Evolutionary conservation across 2,329 filamentous ascomycete genomes (phyloP), one percentile per base, ranked within the genome.

Genomic region (Lasiodiplodia citricola): DNA sequence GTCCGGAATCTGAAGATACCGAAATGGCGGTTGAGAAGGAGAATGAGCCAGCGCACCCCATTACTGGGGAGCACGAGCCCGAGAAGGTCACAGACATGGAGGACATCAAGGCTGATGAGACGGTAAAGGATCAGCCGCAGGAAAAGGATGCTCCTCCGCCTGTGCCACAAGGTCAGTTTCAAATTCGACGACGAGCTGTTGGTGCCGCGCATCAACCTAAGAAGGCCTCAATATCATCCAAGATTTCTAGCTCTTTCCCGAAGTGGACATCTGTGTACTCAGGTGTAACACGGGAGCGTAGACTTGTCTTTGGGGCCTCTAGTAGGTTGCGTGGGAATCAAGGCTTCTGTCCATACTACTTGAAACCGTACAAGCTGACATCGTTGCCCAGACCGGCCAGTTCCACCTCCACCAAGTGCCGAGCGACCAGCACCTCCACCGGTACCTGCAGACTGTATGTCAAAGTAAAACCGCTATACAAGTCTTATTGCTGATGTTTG

Each of bases 51-150:
- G 73, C 79, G 23, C 76, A 80, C 41, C 77, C 82, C 10, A 74
- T 85, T 65, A 82, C 80, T 16, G 78, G 80, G 63, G 77, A 80
- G 58, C 80, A 81, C 68, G 72, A 76, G 25, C 77, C 83, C 56
- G 80, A 84, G 51, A 83, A 86, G 38, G 78, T 87, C 13, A 82
- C 83, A 11, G 87, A 89, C 74, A 80, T 87, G 28, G 87, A 89
- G 74, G 86, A 89, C 68, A 75, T 82, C 23, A 74, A 77, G 21
- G 77, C 81, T 41, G 81, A 85, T 67, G 78, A 82, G 31, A 71
- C 81, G 52, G 78, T 80, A 68, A 80, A 75, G 58, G 79, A 79
- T 35, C 77, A 77, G 11, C 80, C 79, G 55, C 75, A 76, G 56
- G 79, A 80, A 67, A 75, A 77, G 50, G 73, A 76, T 28, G 76